These are phyloP conservation scores for Fusarium buxicola DNA, from an alignment of 2,329 filamentous ascomycete species.

Conservation along the genomic window DNA sequence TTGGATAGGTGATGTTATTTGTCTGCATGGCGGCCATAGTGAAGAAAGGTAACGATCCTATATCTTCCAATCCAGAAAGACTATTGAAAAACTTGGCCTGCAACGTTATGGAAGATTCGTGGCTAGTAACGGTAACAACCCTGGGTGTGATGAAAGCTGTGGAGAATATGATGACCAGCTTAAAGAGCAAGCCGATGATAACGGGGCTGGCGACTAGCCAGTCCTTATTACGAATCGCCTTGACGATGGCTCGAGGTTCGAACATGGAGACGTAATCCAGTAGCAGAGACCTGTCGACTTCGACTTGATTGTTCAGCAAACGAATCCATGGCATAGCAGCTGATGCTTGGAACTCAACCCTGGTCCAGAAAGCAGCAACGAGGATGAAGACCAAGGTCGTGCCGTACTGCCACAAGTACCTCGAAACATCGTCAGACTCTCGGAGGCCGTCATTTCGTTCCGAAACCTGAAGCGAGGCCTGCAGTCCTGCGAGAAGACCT, in stretches of 20 bases:
- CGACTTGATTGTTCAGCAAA: constrained; percentile 46
- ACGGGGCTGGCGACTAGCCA: constrained; percentile 48
- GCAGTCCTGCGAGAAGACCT: constrained; percentile 46
- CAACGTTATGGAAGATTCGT: constrained; percentile 43
- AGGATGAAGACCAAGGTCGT: constrained; percentile 50
- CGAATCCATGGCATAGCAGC: constrained; percentile 53
- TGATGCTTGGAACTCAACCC: constrained; percentile 56
- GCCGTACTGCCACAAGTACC: constrained; percentile 54
- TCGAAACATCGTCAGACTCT: constrained; percentile 39
- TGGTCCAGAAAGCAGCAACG: constrained; percentile 50
- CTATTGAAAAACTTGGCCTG: constrained; percentile 48
- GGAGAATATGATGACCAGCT: constrained; percentile 50
- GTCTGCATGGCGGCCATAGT: constrained; percentile 50
- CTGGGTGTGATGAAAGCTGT: constrained; percentile 52
- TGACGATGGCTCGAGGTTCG: constrained; percentile 45
- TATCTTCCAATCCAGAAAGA: constrained; percentile 36
- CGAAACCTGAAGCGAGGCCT: constrained; percentile 49
- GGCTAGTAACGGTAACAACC: constrained; percentile 42
- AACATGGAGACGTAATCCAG: constrained; percentile 52
- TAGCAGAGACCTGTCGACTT: constrained; percentile 50
- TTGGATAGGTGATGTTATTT: constrained; percentile 46
- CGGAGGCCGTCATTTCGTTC: constrained; percentile 47
- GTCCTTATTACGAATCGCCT: constrained; percentile 50
- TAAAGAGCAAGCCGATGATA: constrained; percentile 47
- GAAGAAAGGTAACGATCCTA: constrained; percentile 48